A percentile compares a stretch with the other conserved stretches of the same genome.
These are phyloP conservation scores for Chloromonas sp. DNA, from an alignment of 163 green algal genomes.

Conservation along the genomic window DNA sequence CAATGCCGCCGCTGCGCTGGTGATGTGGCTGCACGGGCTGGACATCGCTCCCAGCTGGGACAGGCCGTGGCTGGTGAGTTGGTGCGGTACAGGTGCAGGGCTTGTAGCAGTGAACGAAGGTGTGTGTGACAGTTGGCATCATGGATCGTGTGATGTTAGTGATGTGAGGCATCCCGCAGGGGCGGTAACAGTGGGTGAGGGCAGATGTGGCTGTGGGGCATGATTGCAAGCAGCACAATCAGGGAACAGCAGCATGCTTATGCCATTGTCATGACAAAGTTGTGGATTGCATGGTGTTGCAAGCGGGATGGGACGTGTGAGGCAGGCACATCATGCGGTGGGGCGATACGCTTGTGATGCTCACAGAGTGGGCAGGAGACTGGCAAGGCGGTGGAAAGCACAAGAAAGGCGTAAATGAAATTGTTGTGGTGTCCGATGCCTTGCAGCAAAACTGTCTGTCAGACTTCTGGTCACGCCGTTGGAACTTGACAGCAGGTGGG, in stretches of 20 bases:
- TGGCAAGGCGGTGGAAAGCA: no score
- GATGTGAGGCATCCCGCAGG: neutral
- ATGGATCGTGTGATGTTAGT: neutral
- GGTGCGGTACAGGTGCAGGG: neutral
- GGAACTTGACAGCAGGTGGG: neutral
- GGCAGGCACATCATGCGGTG: no score
- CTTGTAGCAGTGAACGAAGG: neutral
- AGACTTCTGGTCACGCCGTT: conserved; percentile 30
- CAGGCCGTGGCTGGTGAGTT: conserved; percentile 27
- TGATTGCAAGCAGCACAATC: no score
- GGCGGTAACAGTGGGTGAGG: neutral
- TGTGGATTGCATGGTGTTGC: no score
- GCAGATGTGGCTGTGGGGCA: no score
- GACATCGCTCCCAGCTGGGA: conserved; percentile 23
- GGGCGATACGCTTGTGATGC: no score
- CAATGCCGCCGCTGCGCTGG: conserved; percentile 24
- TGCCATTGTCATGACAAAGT: no score
- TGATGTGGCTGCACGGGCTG: conserved; percentile 17
- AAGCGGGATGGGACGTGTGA: no score
- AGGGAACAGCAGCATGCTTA: no score
- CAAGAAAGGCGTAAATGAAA: neutral
- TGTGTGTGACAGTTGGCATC: neutral
- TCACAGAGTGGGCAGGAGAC: no score
- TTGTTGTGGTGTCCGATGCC: neutral
- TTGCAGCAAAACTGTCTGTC: conserved; percentile 24